These are phyloP conservation scores for Solanum hybrid DNA, from an alignment of 305 asterid species.

Conservation along the genomic window DNA sequence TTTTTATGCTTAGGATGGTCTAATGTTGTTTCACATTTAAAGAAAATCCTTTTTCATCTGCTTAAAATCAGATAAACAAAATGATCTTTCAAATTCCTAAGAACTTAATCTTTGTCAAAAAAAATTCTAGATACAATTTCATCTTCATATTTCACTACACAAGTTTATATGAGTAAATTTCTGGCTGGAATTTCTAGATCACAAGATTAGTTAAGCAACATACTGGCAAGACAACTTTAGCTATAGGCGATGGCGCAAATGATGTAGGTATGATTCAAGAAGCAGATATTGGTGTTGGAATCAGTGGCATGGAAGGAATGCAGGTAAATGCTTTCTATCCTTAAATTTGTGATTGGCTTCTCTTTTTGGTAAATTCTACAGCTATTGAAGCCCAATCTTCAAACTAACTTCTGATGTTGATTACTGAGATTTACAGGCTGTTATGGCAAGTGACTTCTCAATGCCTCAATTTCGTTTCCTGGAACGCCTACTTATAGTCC, in stretches of 20 bases:
- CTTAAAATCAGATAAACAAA: neutral
- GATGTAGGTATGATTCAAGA: constrained; percentile 94
- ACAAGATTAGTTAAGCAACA: constrained; percentile 63
- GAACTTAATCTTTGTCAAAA: neutral
- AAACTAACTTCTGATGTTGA: neutral
- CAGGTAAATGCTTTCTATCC: constrained; percentile 31
- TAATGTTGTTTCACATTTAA: neutral
- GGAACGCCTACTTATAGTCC: constrained; percentile 68
- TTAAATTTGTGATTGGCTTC: no score
- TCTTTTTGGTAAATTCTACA: neutral
- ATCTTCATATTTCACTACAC: neutral
- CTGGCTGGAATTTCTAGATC: constrained; percentile 24
- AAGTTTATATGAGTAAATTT: neutral
- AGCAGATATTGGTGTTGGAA: constrained; percentile 87
- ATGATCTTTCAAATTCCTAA: neutral
- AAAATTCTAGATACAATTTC: neutral
- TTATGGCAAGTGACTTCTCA: constrained; percentile 84
- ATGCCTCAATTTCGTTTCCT: constrained; percentile 72
- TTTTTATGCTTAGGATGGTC: neutral
- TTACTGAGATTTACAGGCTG: constrained; percentile 42
- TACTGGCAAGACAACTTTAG: constrained; percentile 65
- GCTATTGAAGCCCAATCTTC: constrained; percentile 1
- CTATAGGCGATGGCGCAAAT: constrained; percentile 92
- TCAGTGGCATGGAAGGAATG: constrained; percentile 95
- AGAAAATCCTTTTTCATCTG: neutral